A percentile compares a stretch with the other conserved stretches of the same genome.
These are phyloP conservation scores for Camellia oleifera DNA, from an alignment of 179 eudicot species.

Conservation along the genomic window DNA sequence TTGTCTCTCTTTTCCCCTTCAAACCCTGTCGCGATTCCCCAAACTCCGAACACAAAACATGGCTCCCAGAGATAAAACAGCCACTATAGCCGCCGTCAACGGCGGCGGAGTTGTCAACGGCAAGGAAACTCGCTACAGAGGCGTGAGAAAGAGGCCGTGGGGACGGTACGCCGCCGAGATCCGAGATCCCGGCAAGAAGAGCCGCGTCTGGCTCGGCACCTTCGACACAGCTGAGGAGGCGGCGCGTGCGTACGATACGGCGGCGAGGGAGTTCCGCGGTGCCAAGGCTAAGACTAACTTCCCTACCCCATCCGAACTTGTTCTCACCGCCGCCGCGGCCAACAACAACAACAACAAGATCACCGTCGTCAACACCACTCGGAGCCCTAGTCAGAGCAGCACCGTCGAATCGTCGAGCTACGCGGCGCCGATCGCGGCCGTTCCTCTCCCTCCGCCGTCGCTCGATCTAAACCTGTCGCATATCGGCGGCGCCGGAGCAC, in stretches of 20 bases:
- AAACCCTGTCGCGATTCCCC: background rate
- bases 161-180: constrained; percentile 72
- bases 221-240: constrained; percentile 71
- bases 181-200: constrained; percentile 56
- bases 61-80: constrained; percentile 34
- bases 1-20: no score
- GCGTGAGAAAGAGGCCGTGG: constrained; percentile 70
- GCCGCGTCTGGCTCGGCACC: constrained; percentile 72
- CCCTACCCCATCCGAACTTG: constrained; percentile 19
- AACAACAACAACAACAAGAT: background rate
- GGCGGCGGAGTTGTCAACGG: background rate
- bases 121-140: constrained; percentile 47
- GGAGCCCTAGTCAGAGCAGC: constrained; percentile 62
- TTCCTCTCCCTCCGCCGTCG: constrained; percentile 20
- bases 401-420: constrained; percentile 48
- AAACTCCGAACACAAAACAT: constrained; percentile 1
- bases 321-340: background rate
- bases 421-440: constrained; percentile 14
- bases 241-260: constrained; percentile 60
- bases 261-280: constrained; percentile 65
- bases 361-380: background rate
- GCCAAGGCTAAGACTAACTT: constrained; percentile 62
- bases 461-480: constrained; percentile 49
- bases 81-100: constrained; percentile 9
- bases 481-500: background rate